Evolutionary conservation across 2,329 filamentous ascomycete genomes (phyloP).

Genomic region (Didymella arachidicola): DNA sequence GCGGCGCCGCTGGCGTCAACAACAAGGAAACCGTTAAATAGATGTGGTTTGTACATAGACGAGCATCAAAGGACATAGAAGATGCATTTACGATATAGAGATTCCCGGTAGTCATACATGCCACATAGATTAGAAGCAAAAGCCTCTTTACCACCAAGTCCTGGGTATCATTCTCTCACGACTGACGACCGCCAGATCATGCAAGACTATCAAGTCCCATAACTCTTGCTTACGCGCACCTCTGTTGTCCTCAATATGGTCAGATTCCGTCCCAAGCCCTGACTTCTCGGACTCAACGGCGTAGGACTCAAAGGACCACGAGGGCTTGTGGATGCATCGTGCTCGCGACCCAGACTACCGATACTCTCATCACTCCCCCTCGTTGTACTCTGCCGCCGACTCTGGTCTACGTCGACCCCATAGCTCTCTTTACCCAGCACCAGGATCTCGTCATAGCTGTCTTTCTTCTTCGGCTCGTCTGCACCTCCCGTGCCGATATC

Average conservation of each 20-base stretch:
- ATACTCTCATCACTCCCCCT: slow-evolving; percentile 27
- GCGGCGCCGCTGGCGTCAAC: slow-evolving; percentile 52
- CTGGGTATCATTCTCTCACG: background rate
- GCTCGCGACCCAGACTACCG: slow-evolving; percentile 12
- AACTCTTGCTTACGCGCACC: slow-evolving; percentile 4
- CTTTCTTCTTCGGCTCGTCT: background rate
- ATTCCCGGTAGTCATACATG: slow-evolving; percentile 24
- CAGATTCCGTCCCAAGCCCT: background rate
- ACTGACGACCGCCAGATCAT: background rate
- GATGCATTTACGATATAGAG: slow-evolving; percentile 20
- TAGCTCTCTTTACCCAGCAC: background rate
- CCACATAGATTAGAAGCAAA: slow-evolving; percentile 23
- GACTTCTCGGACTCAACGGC: background rate
- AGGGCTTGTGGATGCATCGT: slow-evolving; percentile 1
- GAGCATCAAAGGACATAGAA: slow-evolving; percentile 5
- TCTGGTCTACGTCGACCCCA: slow-evolving; percentile 15
- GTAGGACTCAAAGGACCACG: background rate
- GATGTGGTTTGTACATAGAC: slow-evolving; percentile 1
- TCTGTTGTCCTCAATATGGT: slow-evolving; percentile 4
- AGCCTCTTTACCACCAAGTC: background rate
- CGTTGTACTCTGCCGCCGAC: slow-evolving; percentile 12
- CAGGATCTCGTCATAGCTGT: background rate
- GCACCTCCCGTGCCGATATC: background rate
- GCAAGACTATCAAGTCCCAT: background rate
- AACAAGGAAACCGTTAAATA: slow-evolving; percentile 29